Base-by-base conservation (phyloP, 129 eudicot species). In the Solidago caesia region DNA sequence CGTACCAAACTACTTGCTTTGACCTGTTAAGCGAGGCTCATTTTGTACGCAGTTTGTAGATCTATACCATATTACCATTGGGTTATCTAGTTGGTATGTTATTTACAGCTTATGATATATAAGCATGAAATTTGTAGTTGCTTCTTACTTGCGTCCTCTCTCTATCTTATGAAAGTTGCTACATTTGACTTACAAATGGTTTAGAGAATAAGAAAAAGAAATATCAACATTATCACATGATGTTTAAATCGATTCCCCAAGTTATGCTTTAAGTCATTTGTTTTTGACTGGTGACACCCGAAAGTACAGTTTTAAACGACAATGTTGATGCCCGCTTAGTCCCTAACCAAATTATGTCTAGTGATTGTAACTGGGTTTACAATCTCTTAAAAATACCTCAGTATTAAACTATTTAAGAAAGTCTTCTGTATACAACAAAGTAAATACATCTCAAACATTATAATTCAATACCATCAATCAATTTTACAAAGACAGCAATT, bases 231-330 rank as follows among this genome's bases (percentile, higher is more conserved):
- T 33, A 33, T 33, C 2, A 33, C 39, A 1, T 33, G 39, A 33
- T 33, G 73, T 68, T 48, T 11, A 44, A 68, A 68, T 48, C 2
- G 60, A 21, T 9, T 41, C n/a, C 26, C 44, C 43, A 10, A 52
- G n/a, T 52, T 52, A 15, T 52, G 16, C 57, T 52, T 11, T 52
- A 12, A 12, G 57, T 10, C 57, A 52, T 52, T 13, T 12, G 5
- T 52, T 52, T 52, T 52, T 52, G n/a, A 10, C n/a, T 51, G 74
- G 29, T 10, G 12, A 48, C 63, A 26, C 7, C 62, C 74, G 2
- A 52, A 41, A 41, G 33, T 11, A 41, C 39, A 71, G 66, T 71
- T 52, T 71, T 59, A 42, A 71, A 39, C 33, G 51, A 55, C 75
- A 41, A 71, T 71, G 55, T 71, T 52, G 66, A 55, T 14, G 53